phyloP scores from a whole-genome alignment of 805 yeast genomes.

The Tetrapisispora namnaoensis region DNA sequence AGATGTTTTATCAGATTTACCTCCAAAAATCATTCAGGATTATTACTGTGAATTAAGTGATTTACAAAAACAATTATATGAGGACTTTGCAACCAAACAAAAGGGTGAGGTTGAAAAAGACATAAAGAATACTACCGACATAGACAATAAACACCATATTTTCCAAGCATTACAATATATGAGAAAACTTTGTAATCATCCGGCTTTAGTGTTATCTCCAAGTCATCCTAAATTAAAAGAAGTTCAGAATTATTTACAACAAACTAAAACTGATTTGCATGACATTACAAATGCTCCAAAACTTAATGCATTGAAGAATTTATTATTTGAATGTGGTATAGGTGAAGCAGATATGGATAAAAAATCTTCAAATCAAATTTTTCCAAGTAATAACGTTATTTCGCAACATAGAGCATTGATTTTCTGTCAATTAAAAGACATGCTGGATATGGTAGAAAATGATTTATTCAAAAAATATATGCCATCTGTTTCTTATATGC shows the following conservation, averaged over 20 bases:
- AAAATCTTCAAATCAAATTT: slow-evolving; percentile 28
- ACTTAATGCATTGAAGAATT: slow-evolving; percentile 65
- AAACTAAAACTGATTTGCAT: slow-evolving; percentile 49
- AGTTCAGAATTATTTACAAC: slow-evolving; percentile 50
- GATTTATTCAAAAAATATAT: slow-evolving; percentile 72
- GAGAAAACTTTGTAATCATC: slow-evolving; percentile 96
- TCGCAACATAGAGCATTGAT: slow-evolving; percentile 92
- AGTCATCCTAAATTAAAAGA: slow-evolving; percentile 74
- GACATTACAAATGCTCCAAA: slow-evolving; percentile 88
- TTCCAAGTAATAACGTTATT: slow-evolving; percentile 45
- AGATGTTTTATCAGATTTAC: slow-evolving; percentile 89
- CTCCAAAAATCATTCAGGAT: slow-evolving; percentile 97
- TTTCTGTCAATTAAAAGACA: slow-evolving; percentile 93
- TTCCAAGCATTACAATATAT: slow-evolving; percentile 96
- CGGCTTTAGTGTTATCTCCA: slow-evolving; percentile 75
- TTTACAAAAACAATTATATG: slow-evolving; percentile 76
- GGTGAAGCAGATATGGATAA: slow-evolving; percentile 32
- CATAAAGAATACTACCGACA: slow-evolving; percentile 38
- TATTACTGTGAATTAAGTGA: slow-evolving; percentile 94
- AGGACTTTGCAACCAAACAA: slow-evolving; percentile 82
- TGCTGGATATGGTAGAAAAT: slow-evolving; percentile 93
- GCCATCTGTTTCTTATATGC: slow-evolving; percentile 89
- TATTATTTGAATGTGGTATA: slow-evolving; percentile 88
- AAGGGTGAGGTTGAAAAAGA: slow-evolving; percentile 61
- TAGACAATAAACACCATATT: slow-evolving; percentile 72